These are phyloP conservation scores for Echites panduratus DNA, from an alignment of 257 asterid species.

Conservation along the genomic window DNA sequence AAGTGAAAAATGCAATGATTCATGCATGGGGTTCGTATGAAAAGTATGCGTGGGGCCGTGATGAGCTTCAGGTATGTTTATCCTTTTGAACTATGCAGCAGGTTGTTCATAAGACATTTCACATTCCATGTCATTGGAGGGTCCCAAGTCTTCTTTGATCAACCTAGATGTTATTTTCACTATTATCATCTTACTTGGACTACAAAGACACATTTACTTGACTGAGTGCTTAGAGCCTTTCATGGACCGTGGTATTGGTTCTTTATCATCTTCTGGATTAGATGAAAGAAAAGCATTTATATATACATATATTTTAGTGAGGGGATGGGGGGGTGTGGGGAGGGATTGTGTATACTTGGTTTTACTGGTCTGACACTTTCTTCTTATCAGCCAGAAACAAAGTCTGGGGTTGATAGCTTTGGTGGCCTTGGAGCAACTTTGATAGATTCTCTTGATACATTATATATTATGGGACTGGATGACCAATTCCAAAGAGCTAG, in stretches of 20 bases:
- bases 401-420: conserved; percentile 88
- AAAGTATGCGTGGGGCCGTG: conserved; percentile 98
- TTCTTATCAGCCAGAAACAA: conserved; percentile 76
- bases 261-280: background rate
- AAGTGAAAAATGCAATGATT: conserved; percentile 89
- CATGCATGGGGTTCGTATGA: conserved; percentile 98
- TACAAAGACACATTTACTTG: background rate
- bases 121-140: conserved; percentile 5
- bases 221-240: background rate
- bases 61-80: conserved; percentile 81
- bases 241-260: background rate
- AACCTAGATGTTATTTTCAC: background rate
- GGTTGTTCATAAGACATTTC: background rate
- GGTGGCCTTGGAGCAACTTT: conserved; percentile 99
- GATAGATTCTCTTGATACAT: conserved; percentile 90
- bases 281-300: background rate
- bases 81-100: conserved; percentile 5
- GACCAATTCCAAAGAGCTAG: conserved; percentile 93
- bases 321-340: background rate
- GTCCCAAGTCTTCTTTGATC: background rate
- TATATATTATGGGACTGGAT: conserved; percentile 94
- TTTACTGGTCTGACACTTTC: conserved; percentile 18
- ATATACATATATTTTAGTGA: too few species aligned
- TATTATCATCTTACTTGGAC: background rate
- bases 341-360: conserved; percentile 2